Percentiles rank a stretch among this genome's conserved stretches.
These are phyloP conservation scores for Paulownia fortunei DNA, from an alignment of 257 asterid genomes.

Conservation along the genomic window DNA sequence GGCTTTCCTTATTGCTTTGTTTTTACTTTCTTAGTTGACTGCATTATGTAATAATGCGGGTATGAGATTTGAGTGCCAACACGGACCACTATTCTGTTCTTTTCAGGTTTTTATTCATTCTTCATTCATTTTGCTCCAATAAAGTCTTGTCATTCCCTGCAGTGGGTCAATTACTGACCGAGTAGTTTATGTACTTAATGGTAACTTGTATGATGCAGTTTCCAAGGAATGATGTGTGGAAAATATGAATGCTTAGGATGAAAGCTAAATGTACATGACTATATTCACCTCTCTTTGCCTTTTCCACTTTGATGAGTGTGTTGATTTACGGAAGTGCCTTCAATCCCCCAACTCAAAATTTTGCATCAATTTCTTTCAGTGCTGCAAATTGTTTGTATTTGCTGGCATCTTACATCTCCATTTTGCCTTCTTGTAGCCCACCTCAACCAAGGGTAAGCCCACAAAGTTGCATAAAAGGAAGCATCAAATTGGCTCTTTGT, in stretches of 20 bases:
- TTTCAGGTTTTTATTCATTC: no score
- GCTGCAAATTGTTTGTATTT: neutral
- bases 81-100: no score
- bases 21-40: no score
- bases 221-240: neutral
- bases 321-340: neutral
- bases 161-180: neutral
- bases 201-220: neutral
- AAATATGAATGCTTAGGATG: neutral
- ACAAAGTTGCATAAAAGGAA: slow-evolving; percentile 90
- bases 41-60: no score
- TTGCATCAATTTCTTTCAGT: neutral
- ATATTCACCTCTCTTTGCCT: neutral
- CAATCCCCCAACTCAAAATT: neutral
- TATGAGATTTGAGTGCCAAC: no score
- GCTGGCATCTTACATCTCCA: slow-evolving; percentile 13
- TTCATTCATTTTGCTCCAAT: no score
- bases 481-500: slow-evolving; percentile 88
- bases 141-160: no score
- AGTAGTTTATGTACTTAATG: neutral
- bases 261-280: neutral
- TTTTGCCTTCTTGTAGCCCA: slow-evolving; percentile 62
- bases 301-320: neutral
- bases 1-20: no score
- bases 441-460: slow-evolving; percentile 87